Evolutionary conservation across 192 early-diverging fungal species (phyloP).

Genomic region (Linnemannia schmuckeri): DNA sequence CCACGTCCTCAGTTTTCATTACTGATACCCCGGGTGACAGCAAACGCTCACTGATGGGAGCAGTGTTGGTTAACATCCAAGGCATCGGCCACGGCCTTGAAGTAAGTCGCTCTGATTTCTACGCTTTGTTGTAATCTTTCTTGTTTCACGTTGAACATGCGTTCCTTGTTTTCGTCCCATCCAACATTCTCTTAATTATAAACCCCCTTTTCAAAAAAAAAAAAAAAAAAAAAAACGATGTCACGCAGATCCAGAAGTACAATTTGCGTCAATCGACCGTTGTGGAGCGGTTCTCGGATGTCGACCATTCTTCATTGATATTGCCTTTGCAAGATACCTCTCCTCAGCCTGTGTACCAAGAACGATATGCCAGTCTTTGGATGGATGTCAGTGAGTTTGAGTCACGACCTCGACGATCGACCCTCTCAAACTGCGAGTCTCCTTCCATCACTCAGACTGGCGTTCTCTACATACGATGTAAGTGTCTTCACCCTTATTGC

Average conservation of each 20-base stretch:
- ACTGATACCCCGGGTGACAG: background rate
- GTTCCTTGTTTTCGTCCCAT: too few species aligned
- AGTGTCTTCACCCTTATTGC: background rate
- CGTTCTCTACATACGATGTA: conserved; percentile 31
- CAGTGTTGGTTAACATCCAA: conserved; percentile 7
- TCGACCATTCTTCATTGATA: background rate
- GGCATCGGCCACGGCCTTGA: conserved; percentile 2
- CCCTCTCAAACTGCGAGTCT: conserved; percentile 23
- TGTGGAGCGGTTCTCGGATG: background rate
- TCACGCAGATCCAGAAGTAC: conserved; percentile 5
- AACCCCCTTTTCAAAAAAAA: background rate
- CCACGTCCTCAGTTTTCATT: background rate
- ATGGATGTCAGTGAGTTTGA: background rate
- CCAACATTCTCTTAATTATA: background rate
- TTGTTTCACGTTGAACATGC: too few species aligned
- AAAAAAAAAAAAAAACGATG: background rate
- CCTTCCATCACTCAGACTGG: conserved; percentile 22
- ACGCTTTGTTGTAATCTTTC: too few species aligned
- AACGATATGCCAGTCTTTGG: conserved; percentile 5
- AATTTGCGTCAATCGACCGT: background rate
- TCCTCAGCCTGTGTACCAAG: background rate
- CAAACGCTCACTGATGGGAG: background rate
- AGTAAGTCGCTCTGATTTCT: background rate
- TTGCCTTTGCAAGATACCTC: background rate
- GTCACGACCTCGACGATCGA: background rate